Base-by-base conservation (phyloP, 2,329 filamentous ascomycete species). In the Davidsoniella australis region DNA sequence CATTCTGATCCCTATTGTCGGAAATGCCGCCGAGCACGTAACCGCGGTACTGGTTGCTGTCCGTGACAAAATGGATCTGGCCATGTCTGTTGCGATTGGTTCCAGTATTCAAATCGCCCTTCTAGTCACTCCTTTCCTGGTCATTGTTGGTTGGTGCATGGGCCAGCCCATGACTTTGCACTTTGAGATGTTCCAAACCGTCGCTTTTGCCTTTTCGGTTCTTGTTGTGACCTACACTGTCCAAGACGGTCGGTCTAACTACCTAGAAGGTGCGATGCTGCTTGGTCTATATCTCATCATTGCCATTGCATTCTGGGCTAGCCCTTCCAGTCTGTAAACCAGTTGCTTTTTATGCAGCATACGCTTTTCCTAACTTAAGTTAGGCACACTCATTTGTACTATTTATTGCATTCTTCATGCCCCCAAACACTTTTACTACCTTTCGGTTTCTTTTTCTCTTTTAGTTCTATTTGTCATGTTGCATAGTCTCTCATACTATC, bases 161-260 rank as follows among this genome's bases (percentile, higher is more conserved):
- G 72, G 72, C 48, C 67, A 76, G 55, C 72, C 76, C 20, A 86
- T 87, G 82, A 82, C 81, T 5, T 70, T 89, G 40, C 81, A 83
- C 60, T 91, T 91, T 59, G 80, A 88, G 66, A 83, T 86, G 45
- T 94, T 93, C 63, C 85, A 93, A 71, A 93, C 85, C 0, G 78
- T 87, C 39, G 76, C 81, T 1, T 87, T 87, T 62, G 83, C 82
- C 50, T 70, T 87, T 48, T 82, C 80, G 8, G 80, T 84, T 2
- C 64, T 87, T 40, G 80, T 87, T 29, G 82, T 86, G 33, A 84
- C 76, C 50, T 87, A 78, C 63, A 82, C 75, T 2, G 80, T 88
- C 41, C 80, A 85, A 60, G 85, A 89, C 59, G 85, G 85, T 58
- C 85, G 83, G 63, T 85, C 79, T 12, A 91, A 89, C 63, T 89